Conservation (phyloP, 176 grass and related monocot genomes). For the Lolium multiflorum region DNA sequence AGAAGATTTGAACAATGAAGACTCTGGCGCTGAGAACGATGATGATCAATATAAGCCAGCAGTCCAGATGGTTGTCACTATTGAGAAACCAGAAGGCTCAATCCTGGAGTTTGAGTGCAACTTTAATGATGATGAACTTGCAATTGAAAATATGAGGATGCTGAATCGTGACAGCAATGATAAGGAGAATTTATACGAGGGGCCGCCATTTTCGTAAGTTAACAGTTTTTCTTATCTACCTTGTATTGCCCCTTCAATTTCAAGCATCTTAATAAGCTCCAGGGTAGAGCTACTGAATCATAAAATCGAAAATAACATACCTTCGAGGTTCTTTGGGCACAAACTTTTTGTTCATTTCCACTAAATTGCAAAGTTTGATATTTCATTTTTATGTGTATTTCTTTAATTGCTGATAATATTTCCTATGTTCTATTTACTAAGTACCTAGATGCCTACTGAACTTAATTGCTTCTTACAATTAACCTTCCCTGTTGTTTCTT, state of each 20-base stretch:
- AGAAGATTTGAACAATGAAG: constrained; percentile 64
- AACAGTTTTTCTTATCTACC: constrained; percentile 15
- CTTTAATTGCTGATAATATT: background rate
- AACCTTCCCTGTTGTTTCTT: constrained; percentile 39
- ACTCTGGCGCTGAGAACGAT: constrained; percentile 24
- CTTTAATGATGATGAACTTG: constrained; percentile 71
- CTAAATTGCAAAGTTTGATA: background rate
- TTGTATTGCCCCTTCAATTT: constrained; percentile 4
- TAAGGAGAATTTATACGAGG: constrained; percentile 67
- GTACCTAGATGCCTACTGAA: background rate
- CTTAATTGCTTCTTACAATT: background rate
- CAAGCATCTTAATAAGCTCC: constrained; percentile 1
- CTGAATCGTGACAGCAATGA: constrained; percentile 54
- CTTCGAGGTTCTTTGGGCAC: background rate
- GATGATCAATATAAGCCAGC: constrained; percentile 58
- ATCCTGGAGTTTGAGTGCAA: constrained; percentile 86
- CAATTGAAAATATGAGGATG: constrained; percentile 78
- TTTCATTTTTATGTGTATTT: background rate
- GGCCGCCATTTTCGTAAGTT: constrained; percentile 91
- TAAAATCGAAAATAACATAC: background rate
- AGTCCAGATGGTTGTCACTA: constrained; percentile 70
- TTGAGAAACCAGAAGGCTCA: constrained; percentile 66
- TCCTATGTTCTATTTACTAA: background rate
- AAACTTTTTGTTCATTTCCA: background rate
- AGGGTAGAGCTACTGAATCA: background rate